phyloP scores from a whole-genome alignment of 1,284 basidiomycete genomes.

The Tremellales sp. region DNA sequence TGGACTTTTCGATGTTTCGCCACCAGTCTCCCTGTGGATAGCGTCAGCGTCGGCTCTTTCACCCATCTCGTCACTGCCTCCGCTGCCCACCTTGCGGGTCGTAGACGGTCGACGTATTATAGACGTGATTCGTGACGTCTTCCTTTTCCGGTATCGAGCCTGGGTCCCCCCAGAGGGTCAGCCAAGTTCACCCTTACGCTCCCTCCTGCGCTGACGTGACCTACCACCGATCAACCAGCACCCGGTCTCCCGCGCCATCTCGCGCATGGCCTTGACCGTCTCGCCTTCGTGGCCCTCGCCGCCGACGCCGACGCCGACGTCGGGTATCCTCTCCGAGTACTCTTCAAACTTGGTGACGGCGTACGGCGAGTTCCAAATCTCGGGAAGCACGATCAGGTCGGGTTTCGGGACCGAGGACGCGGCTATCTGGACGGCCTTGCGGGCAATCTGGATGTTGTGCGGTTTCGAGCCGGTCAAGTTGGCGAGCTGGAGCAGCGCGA shows the following conservation, averaged over 20 bases:
- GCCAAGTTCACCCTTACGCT: background rate
- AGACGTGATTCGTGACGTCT: slow-evolving; percentile 61
- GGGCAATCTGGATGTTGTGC: slow-evolving; percentile 72
- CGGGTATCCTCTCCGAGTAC: slow-evolving; percentile 72
- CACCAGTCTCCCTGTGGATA: slow-evolving; percentile 66
- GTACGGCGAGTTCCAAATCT: slow-evolving; percentile 98
- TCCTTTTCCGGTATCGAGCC: slow-evolving; percentile 88
- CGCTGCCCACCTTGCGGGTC: slow-evolving; percentile 68
- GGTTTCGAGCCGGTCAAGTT: slow-evolving; percentile 64
- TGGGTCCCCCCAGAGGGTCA: no score
- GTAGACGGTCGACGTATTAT: slow-evolving; percentile 90
- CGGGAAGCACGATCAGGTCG: slow-evolving; percentile 83
- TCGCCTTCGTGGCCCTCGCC: slow-evolving; percentile 56
- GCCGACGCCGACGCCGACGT: slow-evolving; percentile 36
- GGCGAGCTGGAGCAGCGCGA: slow-evolving; percentile 83
- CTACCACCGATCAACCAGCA: slow-evolving; percentile 89
- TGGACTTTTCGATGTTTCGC: slow-evolving; percentile 91
- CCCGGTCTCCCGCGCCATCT: slow-evolving; percentile 71
- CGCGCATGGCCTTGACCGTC: slow-evolving; percentile 76
- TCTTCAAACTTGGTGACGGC: slow-evolving; percentile 78
- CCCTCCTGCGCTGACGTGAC: slow-evolving; percentile 13
- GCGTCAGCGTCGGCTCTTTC: background rate
- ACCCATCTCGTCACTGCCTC: no score
- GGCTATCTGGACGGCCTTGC: slow-evolving; percentile 70
- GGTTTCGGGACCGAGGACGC: slow-evolving; percentile 55